Evolutionary conservation across 306 rosid genomes (phyloP).

Genomic region (Notholithocarpus densiflorus): DNA sequence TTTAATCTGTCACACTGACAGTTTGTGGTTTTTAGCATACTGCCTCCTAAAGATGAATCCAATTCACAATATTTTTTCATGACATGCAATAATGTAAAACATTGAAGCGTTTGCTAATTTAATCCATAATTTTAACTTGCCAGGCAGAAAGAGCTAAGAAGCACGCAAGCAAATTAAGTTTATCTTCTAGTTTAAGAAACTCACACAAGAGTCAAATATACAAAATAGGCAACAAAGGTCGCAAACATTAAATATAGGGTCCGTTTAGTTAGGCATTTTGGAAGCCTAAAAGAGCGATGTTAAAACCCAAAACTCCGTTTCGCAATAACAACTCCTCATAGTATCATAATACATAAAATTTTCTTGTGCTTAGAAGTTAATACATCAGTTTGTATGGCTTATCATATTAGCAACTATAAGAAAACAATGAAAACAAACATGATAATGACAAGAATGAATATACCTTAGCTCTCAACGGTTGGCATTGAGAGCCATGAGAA

Average conservation of each 20-base stretch:
- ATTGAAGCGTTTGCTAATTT: not conserved
- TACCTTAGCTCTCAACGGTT: slow-evolving; percentile 55
- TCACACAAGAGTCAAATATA: too few relatives aligned
- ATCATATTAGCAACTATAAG: too few relatives aligned
- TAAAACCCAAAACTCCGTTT: too few relatives aligned
- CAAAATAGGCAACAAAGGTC: too few relatives aligned
- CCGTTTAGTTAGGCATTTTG: too few relatives aligned
- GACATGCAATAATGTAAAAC: not conserved
- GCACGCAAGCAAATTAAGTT: not conserved
- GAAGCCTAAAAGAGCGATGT: too few relatives aligned
- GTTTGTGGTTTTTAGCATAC: not conserved
- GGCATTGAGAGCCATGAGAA: slow-evolving; percentile 70
- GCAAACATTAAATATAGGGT: too few relatives aligned
- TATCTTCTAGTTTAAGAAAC: too few relatives aligned
- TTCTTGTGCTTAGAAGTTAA: too few relatives aligned
- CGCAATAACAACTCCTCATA: too few relatives aligned
- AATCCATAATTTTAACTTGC: not conserved
- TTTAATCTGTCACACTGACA: not conserved
- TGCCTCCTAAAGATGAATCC: not conserved
- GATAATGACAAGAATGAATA: not conserved
- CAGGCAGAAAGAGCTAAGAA: not conserved
- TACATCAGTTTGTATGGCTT: too few relatives aligned
- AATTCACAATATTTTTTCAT: not conserved
- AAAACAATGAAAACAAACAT: not conserved
- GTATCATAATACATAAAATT: too few relatives aligned